Percentiles rank a stretch among this genome's conserved stretches.
These are phyloP conservation scores for Acer yangbiense DNA, from an alignment of 345 rosid species.

Conservation along the genomic window DNA sequence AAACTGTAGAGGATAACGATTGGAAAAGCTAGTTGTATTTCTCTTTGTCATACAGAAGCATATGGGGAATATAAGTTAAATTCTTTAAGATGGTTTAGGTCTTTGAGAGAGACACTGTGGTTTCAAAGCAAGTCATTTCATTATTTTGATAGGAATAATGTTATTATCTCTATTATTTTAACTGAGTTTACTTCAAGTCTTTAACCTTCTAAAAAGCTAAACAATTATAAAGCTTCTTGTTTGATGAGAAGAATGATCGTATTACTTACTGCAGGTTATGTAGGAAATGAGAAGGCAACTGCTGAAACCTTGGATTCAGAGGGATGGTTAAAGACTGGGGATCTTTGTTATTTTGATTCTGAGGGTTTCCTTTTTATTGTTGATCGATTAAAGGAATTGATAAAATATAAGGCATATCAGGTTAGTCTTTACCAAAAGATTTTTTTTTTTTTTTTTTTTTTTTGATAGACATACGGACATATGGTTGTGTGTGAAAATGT, in stretches of 20 bases:
- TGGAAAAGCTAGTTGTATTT: background rate
- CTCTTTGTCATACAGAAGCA: background rate
- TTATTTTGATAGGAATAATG: background rate
- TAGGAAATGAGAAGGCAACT: slow-evolving; percentile 82
- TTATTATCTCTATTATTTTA: background rate
- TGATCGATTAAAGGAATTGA: slow-evolving; percentile 91
- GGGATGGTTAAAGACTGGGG: slow-evolving; percentile 97
- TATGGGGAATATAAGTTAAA: background rate
- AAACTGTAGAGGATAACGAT: background rate
- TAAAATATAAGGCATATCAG: slow-evolving; percentile 97
- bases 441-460: too few species aligned
- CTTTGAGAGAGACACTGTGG: background rate
- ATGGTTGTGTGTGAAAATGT: background rate
- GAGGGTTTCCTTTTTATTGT: slow-evolving; percentile 77
- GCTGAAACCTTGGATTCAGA: slow-evolving; percentile 77
- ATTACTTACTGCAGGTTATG: slow-evolving; percentile 64
- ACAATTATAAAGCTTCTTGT: slow-evolving; percentile 7
- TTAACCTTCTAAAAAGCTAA: background rate
- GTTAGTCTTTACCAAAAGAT: slow-evolving; percentile 30
- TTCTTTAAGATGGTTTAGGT: background rate
- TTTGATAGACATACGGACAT: background rate
- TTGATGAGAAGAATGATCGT: slow-evolving; percentile 7
- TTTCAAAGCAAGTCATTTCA: background rate
- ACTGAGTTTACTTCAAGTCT: background rate
- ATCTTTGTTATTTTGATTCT: slow-evolving; percentile 80